Conservation (phyloP, 345 rosid genomes). For the Bretschneidera sinensis region DNA sequence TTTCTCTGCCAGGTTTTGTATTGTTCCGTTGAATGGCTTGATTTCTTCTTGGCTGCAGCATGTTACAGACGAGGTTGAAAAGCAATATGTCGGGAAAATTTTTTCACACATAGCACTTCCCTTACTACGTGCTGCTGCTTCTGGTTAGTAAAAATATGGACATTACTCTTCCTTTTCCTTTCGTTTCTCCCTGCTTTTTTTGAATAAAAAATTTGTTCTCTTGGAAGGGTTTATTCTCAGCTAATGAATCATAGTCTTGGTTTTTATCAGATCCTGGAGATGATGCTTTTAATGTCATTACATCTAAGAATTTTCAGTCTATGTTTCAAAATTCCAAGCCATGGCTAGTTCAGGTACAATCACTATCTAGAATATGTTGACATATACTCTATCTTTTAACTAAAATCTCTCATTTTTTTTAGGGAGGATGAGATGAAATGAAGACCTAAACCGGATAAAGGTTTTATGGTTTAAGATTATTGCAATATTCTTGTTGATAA, state of each 20-base stretch:
- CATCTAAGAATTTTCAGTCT: conserved; percentile 40
- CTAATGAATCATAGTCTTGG: conserved; percentile 12
- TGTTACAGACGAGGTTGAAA: conserved; percentile 41
- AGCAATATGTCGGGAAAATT: conserved; percentile 40
- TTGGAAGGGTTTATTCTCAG: conserved; percentile 6
- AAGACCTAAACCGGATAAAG: too few species aligned
- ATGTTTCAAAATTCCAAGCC: conserved; percentile 55
- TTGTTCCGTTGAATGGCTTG: conserved; percentile 7
- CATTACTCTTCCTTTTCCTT: conserved; percentile 4
- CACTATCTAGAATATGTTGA: not conserved
- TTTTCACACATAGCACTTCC: conserved; percentile 53
- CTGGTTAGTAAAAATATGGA: conserved; percentile 45
- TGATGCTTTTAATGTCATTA: conserved; percentile 44
- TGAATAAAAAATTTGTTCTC: not conserved
- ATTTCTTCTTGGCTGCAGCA: conserved; percentile 42
- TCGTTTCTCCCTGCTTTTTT: not conserved
- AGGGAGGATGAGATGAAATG: too few species aligned
- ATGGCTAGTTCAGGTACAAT: conserved; percentile 65
- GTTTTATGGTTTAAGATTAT: too few species aligned
- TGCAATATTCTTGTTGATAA: too few species aligned
- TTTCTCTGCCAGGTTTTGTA: not conserved
- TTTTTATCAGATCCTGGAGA: conserved; percentile 37
- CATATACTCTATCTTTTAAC: not conserved
- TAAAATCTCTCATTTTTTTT: too few species aligned
- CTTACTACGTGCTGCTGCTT: conserved; percentile 41